Base-by-base conservation (phyloP, 441 rosid species). In the Populus hybrid region DNA sequence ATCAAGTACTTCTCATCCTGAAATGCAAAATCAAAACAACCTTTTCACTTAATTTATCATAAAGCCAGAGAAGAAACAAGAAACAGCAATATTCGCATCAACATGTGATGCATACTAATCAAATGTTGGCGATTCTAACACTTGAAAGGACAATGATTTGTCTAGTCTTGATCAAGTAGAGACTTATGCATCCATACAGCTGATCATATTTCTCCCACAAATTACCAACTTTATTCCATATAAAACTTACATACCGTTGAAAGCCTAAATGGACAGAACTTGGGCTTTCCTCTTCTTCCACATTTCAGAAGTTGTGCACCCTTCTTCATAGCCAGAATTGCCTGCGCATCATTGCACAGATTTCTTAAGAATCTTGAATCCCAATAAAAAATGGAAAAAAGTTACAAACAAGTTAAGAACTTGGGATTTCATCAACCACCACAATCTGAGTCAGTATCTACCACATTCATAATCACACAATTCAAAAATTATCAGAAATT, bases 261-360 rank as follows among this genome's bases (percentile, higher is more conserved):
- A 79, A 92, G 91, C 87, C 87, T 87, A 72, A 92, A 92, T 79
- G 94, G 95, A 73, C 92, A 91, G 78, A 92, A 84, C 75, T 85
- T 92, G 77, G 95, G 95, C 82, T 89, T 92, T 79, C 97, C 95
- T 79, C 93, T 88, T 85, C 97, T 85, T 78, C 93, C 81, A 74
- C 89, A 91, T 85, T 92, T 91, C 78, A 92, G 83, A 77, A 92
- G 94, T 67, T 90, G 85, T 2, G 94, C 91, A 73, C 97, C 97
- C 80, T 92, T 92, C 90, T 91, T 92, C 76, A 87, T 84, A 28
- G 88, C 87, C 87, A 91, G 81, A 82, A 92, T 87, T 80, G 97
- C 95, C 97, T 92, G 85, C 75, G 67, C 46, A n/a, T 21, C 79
- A 76, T 64, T 64, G 26, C 32, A 11, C 42, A 50, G 34, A 67